A percentile compares a stretch with the other conserved stretches of the same genome.
phyloP scores from a whole-genome alignment of 805 yeast species.

The Yarrowia osloensis region DNA sequence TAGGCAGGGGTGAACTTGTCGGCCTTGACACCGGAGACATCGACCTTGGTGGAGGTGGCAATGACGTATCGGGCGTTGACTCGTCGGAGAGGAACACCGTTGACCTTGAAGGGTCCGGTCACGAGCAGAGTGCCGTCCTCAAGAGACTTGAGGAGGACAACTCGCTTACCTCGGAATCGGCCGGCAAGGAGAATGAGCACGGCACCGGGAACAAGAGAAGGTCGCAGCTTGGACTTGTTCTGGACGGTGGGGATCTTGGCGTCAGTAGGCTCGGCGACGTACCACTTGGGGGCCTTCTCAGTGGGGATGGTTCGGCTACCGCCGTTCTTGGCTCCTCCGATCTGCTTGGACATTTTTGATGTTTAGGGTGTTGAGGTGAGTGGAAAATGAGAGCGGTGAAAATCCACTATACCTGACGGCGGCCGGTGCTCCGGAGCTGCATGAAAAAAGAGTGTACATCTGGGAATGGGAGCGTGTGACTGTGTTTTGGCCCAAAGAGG shows the following conservation, averaged over 20 bases:
- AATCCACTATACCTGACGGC: constrained; percentile 27
- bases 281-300: constrained; percentile 66
- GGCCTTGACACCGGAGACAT: constrained; percentile 76
- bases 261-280: constrained; percentile 75
- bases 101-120: constrained; percentile 98
- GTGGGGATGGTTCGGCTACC: constrained; percentile 42
- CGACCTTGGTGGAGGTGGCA: constrained; percentile 94
- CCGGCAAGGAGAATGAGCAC: constrained; percentile 97
- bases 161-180: constrained; percentile 99
- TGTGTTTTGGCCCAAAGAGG: neutral
- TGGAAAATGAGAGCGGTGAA: constrained; percentile 29
- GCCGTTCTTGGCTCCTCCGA: constrained; percentile 43
- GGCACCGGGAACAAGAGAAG: constrained; percentile 96
- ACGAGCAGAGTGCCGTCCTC: constrained; percentile 98
- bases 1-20: constrained; percentile 90
- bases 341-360: constrained; percentile 29
- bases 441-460: constrained; percentile 22
- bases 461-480: constrained; percentile 26
- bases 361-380: constrained; percentile 27
- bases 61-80: constrained; percentile 98
- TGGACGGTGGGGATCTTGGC: constrained; percentile 82
- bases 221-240: constrained; percentile 89
- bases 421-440: constrained; percentile 12
- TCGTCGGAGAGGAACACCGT: constrained; percentile 99
- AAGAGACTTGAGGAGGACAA: constrained; percentile 92